Conservation (phyloP, 2,329 filamentous ascomycete species). For the Fusarium virguliforme region DNA sequence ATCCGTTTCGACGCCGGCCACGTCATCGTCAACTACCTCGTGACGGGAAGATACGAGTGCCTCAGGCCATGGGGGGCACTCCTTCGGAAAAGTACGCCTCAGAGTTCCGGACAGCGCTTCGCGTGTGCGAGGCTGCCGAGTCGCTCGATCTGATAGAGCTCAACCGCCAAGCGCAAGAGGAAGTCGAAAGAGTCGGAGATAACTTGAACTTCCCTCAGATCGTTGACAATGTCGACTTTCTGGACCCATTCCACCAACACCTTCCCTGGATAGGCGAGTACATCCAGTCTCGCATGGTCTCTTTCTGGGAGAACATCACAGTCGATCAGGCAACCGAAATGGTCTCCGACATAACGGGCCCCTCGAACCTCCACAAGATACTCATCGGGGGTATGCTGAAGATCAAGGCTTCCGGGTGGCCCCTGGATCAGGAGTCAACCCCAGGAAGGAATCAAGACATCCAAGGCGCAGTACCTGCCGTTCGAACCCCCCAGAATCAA, state of each 20-base stretch:
- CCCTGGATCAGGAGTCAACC: no score
- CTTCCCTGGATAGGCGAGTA: constrained; percentile 1
- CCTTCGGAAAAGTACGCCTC: neutral
- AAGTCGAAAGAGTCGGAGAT: neutral
- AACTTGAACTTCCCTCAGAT: neutral
- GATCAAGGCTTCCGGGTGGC: neutral
- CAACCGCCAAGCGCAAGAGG: neutral
- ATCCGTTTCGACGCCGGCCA: constrained; percentile 5
- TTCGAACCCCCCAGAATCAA: no score
- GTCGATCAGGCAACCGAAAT: neutral
- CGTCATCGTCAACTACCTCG: constrained; percentile 5
- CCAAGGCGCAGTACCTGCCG: no score
- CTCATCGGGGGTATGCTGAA: neutral
- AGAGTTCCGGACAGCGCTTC: neutral
- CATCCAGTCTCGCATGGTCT: neutral
- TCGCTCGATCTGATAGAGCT: neutral
- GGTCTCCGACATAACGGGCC: neutral
- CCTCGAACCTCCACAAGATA: neutral
- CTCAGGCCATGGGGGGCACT: neutral
- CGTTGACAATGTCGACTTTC: neutral
- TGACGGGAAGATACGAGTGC: constrained; percentile 1
- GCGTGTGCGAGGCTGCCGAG: neutral
- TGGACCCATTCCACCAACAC: neutral
- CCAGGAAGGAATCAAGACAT: no score
- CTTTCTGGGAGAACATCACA: neutral